phyloP scores from a whole-genome alignment of 352 stramenopile species.

The Thraustotheca clavata region DNA sequence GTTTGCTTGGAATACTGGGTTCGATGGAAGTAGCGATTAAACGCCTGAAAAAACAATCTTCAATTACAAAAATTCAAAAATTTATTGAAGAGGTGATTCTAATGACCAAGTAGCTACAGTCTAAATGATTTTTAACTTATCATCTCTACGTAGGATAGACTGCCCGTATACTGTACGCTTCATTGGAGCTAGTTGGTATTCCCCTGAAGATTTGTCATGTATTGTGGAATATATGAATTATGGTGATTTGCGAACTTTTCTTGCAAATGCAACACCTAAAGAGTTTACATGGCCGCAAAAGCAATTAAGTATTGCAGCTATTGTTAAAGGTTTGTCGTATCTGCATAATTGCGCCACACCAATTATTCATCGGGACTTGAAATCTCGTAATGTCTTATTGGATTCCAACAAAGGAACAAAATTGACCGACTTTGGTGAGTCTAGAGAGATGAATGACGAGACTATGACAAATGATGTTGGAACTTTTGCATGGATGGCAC shows the following conservation, averaged over 20 bases:
- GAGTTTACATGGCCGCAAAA: neutral
- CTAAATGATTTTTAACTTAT: neutral
- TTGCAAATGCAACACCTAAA: neutral
- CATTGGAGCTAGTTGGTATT: neutral
- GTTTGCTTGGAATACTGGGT: neutral
- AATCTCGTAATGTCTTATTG: neutral
- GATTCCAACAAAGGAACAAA: constrained; percentile 4
- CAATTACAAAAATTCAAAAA: neutral
- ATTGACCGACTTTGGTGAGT: neutral
- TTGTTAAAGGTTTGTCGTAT: constrained; percentile 44
- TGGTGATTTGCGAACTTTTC: neutral
- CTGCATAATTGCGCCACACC: constrained; percentile 73
- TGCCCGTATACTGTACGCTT: neutral
- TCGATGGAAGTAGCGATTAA: neutral
- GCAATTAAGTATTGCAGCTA: neutral
- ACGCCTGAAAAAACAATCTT: neutral
- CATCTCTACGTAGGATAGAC: neutral
- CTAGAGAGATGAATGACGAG: neutral
- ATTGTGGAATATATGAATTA: constrained; percentile 11
- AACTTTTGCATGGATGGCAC: constrained; percentile 27
- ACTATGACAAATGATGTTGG: constrained; percentile 23
- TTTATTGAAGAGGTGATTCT: constrained; percentile 8
- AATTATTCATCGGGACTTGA: constrained; percentile 69
- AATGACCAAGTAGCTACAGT: neutral
- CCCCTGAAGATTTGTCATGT: neutral